phyloP scores from a whole-genome alignment of 2,329 filamentous ascomycete genomes.

The Escovopsis sp. region DNA sequence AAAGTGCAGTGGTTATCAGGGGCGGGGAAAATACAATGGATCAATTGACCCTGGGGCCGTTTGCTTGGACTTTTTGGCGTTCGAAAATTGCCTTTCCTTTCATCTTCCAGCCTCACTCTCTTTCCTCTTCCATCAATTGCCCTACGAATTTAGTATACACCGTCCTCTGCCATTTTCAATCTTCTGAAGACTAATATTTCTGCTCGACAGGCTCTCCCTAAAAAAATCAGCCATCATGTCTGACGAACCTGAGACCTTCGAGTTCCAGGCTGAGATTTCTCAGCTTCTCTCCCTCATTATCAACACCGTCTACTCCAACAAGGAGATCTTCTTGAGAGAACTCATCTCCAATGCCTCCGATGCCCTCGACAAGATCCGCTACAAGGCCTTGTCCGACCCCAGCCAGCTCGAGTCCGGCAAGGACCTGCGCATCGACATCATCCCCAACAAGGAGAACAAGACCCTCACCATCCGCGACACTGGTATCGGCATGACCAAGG shows the following conservation, averaged over 20 bases:
- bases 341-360: conserved; percentile 97
- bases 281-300: conserved; percentile 99
- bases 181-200: conserved; percentile 10
- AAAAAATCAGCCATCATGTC: conserved; percentile 51
- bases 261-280: conserved; percentile 99
- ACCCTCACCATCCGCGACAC: conserved; percentile 94
- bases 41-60: too few species aligned
- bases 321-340: conserved; percentile 99
- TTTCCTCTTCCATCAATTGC: too few species aligned
- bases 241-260: conserved; percentile 98
- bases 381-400: conserved; percentile 93
- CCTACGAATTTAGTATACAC: too few species aligned
- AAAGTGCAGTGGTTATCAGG: too few species aligned
- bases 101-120: too few species aligned
- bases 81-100: too few species aligned
- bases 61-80: too few species aligned
- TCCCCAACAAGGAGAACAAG: conserved; percentile 94
- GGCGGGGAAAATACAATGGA: too few species aligned
- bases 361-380: conserved; percentile 99
- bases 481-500: conserved; percentile 99
- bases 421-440: conserved; percentile 97
- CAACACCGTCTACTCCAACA: conserved; percentile 99
- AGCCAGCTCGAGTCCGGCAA: conserved; percentile 95
- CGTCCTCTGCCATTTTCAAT: too few species aligned
- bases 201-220: conserved; percentile 14